Percentiles rank a stretch among this genome's conserved stretches.
Conservation (phyloP, 352 stramenopile species). For the Pythium coloratum region DNA sequence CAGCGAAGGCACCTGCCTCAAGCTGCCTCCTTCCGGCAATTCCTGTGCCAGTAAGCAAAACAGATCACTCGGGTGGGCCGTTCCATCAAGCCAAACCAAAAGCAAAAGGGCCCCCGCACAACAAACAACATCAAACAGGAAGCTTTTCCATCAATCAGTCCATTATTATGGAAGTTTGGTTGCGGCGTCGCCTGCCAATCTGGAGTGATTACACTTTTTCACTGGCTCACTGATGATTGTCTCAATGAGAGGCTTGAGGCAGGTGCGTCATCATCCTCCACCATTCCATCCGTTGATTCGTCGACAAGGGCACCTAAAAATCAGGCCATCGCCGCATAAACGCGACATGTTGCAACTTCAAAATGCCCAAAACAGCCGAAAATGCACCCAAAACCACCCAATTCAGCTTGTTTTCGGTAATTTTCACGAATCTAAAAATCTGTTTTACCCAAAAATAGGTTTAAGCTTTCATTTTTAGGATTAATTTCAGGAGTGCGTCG, state of each 20-base stretch:
- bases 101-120: too few species aligned
- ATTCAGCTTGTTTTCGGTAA: not conserved
- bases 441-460: not conserved
- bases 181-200: not conserved
- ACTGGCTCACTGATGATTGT: constrained; percentile 1
- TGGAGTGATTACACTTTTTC: not conserved
- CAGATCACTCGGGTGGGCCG: too few species aligned
- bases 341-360: not conserved
- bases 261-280: not conserved
- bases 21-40: too few species aligned
- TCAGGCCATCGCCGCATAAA: not conserved
- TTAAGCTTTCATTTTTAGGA: not conserved
- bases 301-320: not conserved
- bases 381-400: not conserved
- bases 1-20: too few species aligned
- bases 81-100: too few species aligned
- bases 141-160: not conserved
- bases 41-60: too few species aligned
- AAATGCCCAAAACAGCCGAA: not conserved
- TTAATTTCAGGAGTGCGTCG: not conserved
- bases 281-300: not conserved
- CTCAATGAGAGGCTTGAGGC: not conserved
- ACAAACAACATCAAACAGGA: too few species aligned
- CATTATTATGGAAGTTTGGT: not conserved
- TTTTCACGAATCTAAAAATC: not conserved